Evolutionary conservation across 371 early-diverging fungal species (phyloP).

Genomic region (Circinella umbellata): DNA sequence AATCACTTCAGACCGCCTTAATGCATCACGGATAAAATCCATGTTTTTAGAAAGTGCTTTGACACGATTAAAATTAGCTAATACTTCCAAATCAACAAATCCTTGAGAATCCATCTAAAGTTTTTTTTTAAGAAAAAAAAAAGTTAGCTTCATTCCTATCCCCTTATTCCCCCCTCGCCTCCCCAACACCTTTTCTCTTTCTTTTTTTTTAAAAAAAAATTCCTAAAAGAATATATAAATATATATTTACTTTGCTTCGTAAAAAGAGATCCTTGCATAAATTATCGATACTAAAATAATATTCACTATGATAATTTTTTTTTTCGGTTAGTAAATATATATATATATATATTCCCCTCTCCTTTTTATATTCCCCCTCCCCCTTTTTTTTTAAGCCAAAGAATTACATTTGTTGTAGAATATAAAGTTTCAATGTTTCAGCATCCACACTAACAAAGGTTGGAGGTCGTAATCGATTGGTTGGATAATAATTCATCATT

Average conservation of each 20-base stretch:
- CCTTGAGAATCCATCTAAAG: constrained; percentile 82
- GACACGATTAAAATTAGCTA: constrained; percentile 90
- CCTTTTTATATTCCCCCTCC: too few relatives aligned
- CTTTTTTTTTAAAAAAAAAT: too few relatives aligned
- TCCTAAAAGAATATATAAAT: too few relatives aligned
- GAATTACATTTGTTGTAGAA: constrained; percentile 67
- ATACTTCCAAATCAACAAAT: constrained; percentile 71
- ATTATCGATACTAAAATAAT: constrained; percentile 96
- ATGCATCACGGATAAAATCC: constrained; percentile 64
- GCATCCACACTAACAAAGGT: constrained; percentile 48
- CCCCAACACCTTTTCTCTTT: too few relatives aligned
- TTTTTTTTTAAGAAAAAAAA: too few relatives aligned
- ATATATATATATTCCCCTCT: too few relatives aligned
- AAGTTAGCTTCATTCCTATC: too few relatives aligned
- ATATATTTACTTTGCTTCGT: constrained; percentile 63
- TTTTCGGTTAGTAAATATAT: too few relatives aligned
- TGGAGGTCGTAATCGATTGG: constrained; percentile 41
- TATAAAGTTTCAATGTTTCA: constrained; percentile 60
- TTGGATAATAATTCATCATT: not conserved
- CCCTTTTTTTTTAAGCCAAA: not conserved
- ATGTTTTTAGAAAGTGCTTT: constrained; percentile 71
- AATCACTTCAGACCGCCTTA: constrained; percentile 55
- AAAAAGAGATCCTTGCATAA: constrained; percentile 93
- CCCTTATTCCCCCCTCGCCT: too few relatives aligned
- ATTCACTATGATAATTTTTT: constrained; percentile 55